Evolutionary conservation across 1,139 yeast species (phyloP), one percentile per base, ranked within the genome.

Genomic region (Blastobotrys aristatus): DNA sequence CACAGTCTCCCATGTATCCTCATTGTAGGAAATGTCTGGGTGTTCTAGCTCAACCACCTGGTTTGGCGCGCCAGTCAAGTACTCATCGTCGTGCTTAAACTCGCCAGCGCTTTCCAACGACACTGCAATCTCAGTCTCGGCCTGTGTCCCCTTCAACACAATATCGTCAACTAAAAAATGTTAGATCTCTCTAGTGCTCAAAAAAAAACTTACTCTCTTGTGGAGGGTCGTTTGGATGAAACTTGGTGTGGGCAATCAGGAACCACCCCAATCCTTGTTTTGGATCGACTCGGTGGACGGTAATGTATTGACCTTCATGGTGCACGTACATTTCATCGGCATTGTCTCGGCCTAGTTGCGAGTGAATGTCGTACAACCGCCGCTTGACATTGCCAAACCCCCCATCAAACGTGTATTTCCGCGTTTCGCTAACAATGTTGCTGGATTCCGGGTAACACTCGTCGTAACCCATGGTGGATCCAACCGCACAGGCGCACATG

Each of bases 271-370:
- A 76, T 1, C 97, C 97, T 7, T 89, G 82, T 54, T 80, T 75
- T 0, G 95, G 83, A 61, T 88, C 87, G 44, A 83, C 78, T 55
- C 97, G 74, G 65, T 90, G 97, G 48, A 90, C 82, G 1, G 97
- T 90, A 52, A 92, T 87, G 64, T 77, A 92, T 64, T 89, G 96
- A 10, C 86, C 96, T 55, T 88, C 96, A 61, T 87, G 96, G 61
- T 92, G 97, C 43, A 92, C 87, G 64, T 87, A 92, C 84, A 86
- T 88, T 67, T 92, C 97, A 56, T 85, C 88, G 55, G 86, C 89
- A 52, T 81, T 81, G 41, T 73, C 67, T 51, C 76, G 77, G 46
- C 82, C 88, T 64, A 84, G 79, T 56, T 84, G 83, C 36, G 69
- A 68, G 26, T 94, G 88, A 49, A 89, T 74, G 20, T 75, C 70